phyloP scores from a whole-genome alignment of 495 filamentous ascomycete species.

The Hypomontagnella submonticulosa region DNA sequence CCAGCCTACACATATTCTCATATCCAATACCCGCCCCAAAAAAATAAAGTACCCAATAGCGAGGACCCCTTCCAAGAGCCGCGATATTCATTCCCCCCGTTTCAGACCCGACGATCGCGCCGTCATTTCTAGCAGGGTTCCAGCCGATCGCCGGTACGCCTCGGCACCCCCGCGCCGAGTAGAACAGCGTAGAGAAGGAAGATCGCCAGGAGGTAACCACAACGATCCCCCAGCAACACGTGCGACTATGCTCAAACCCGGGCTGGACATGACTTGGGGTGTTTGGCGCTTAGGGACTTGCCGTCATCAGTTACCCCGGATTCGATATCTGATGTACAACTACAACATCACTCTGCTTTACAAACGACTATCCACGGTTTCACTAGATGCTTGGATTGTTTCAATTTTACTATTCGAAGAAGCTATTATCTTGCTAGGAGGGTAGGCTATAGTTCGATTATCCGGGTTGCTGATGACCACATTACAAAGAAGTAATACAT shows the following conservation, averaged over 20 bases:
- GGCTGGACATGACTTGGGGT: slow-evolving; percentile 13
- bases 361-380: slow-evolving; percentile 3
- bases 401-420: too few relatives aligned
- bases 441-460: too few relatives aligned
- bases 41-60: not conserved
- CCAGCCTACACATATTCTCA: not conserved
- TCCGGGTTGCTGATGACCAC: not conserved
- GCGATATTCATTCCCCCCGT: slow-evolving; percentile 25
- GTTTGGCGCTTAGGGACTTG: slow-evolving; percentile 9
- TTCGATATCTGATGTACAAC: slow-evolving; percentile 2
- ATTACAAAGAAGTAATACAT: not conserved
- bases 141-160: slow-evolving; percentile 9
- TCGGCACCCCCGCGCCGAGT: slow-evolving; percentile 1
- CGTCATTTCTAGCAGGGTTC: slow-evolving; percentile 31
- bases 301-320: slow-evolving; percentile 18
- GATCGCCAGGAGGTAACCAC: slow-evolving; percentile 19
- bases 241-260: not conserved
- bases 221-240: slow-evolving; percentile 6
- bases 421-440: too few relatives aligned
- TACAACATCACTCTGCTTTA: not conserved
- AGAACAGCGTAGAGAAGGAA: slow-evolving; percentile 9
- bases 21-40: not conserved
- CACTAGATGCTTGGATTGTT: too few relatives aligned
- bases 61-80: not conserved
- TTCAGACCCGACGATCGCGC: slow-evolving; percentile 43